phyloP scores from a whole-genome alignment of 2,329 filamentous ascomycete species.

The Trichoderma oligosporum region DNA sequence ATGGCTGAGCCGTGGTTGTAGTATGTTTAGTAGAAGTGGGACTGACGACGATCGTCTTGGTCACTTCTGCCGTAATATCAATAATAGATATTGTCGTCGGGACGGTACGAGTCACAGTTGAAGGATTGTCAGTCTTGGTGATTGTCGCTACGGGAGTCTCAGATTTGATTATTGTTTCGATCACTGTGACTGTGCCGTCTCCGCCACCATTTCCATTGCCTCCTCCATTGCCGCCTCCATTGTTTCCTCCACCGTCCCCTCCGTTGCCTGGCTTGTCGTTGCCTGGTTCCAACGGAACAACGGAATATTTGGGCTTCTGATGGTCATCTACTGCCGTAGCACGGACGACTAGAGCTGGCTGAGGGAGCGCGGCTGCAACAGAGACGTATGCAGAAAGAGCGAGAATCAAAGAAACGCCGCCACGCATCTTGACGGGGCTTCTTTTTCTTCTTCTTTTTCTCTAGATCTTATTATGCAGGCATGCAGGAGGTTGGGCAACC shows the following conservation, averaged over 20 bases:
- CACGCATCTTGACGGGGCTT: slow-evolving; percentile 31
- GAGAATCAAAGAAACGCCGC: slow-evolving; percentile 29
- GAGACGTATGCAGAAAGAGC: slow-evolving; percentile 31
- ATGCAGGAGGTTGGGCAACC: slow-evolving; percentile 9
- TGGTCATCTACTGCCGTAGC: slow-evolving; percentile 18
- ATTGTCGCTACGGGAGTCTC: slow-evolving; percentile 28
- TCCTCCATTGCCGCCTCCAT: slow-evolving; percentile 17
- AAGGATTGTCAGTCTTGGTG: slow-evolving; percentile 27
- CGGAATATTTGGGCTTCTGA: slow-evolving; percentile 36
- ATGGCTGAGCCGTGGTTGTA: neutral
- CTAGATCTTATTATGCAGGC: slow-evolving; percentile 1
- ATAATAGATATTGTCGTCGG: slow-evolving; percentile 33
- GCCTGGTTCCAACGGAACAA: slow-evolving; percentile 37
- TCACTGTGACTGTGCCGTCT: slow-evolving; percentile 32
- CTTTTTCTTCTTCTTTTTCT: slow-evolving; percentile 20
- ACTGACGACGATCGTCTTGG: slow-evolving; percentile 31
- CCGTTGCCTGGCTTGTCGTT: slow-evolving; percentile 25
- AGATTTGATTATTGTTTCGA: slow-evolving; percentile 34
- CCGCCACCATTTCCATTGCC: slow-evolving; percentile 17
- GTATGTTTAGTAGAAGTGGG: slow-evolving; percentile 16
- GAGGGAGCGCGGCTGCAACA: slow-evolving; percentile 30
- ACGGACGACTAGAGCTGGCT: slow-evolving; percentile 26
- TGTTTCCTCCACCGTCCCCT: slow-evolving; percentile 15
- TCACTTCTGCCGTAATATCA: slow-evolving; percentile 26
- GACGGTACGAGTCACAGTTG: slow-evolving; percentile 30